Evolutionary conservation across 2,329 filamentous ascomycete species (phyloP).

Genomic region (Nakataea oryzae): DNA sequence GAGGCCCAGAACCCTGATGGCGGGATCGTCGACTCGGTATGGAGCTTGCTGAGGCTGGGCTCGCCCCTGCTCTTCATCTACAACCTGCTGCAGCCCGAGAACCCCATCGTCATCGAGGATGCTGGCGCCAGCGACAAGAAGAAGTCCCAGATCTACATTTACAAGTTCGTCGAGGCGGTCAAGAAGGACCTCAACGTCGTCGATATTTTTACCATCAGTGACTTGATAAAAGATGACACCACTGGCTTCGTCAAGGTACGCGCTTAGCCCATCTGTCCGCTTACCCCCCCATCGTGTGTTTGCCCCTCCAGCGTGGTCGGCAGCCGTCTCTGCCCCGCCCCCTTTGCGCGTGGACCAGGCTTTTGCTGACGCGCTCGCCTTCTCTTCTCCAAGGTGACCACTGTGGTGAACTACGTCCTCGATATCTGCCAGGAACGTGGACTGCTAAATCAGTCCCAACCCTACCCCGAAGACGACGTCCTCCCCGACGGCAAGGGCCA

Average conservation of each 20-base stretch:
- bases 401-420: slow-evolving; percentile 85
- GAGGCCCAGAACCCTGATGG: slow-evolving; percentile 51
- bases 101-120: slow-evolving; percentile 60
- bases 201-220: slow-evolving; percentile 85
- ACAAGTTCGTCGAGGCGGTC: slow-evolving; percentile 88
- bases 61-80: slow-evolving; percentile 81
- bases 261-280: too few relatives aligned
- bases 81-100: slow-evolving; percentile 67
- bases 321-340: not conserved
- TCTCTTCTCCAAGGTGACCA: slow-evolving; percentile 53
- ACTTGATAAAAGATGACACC: slow-evolving; percentile 88
- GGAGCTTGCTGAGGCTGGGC: slow-evolving; percentile 76
- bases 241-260: slow-evolving; percentile 90
- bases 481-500: slow-evolving; percentile 49
- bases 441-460: slow-evolving; percentile 52
- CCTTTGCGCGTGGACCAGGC: not conserved
- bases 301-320: not conserved
- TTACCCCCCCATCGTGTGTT: not conserved
- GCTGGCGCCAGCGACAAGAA: slow-evolving; percentile 56
- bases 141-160: slow-evolving; percentile 75
- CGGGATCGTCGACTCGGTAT: slow-evolving; percentile 83
- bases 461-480: slow-evolving; percentile 44
- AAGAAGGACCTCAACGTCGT: slow-evolving; percentile 71
- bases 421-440: slow-evolving; percentile 75
- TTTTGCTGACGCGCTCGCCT: not conserved